Evolutionary conservation across 768 basidiomycete species (phyloP).

Genomic region (Thelephora ganbajun): DNA sequence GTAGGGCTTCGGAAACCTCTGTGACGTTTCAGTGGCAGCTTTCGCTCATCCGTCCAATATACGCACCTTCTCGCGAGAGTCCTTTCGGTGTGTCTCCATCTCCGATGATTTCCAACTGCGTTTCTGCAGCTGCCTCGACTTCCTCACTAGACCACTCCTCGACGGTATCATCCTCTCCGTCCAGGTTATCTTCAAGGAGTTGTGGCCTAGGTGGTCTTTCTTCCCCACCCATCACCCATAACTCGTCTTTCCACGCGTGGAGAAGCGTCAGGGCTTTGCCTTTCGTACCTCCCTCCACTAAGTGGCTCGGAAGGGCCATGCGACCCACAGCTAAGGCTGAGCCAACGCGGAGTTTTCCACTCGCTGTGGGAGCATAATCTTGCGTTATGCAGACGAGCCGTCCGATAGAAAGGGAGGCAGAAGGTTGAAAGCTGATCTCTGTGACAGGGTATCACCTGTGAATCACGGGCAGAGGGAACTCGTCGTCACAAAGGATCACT

Average conservation of each 20-base stretch:
- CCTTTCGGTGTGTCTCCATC: too few relatives aligned
- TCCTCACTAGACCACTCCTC: conserved; percentile 6
- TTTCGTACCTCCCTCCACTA: conserved; percentile 42
- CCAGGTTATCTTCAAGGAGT: conserved; percentile 1
- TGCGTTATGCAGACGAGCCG: conserved; percentile 54
- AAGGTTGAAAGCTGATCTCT: conserved; percentile 47
- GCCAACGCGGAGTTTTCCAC: conserved; percentile 18
- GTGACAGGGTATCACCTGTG: conserved; percentile 8
- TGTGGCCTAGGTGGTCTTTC: conserved; percentile 33
- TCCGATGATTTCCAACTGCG: neutral
- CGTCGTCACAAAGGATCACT: too few relatives aligned
- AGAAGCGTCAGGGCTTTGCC: conserved; percentile 66
- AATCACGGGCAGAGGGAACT: too few relatives aligned
- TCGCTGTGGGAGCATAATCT: conserved; percentile 22
- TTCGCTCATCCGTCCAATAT: too few relatives aligned
- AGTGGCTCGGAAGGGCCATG: conserved; percentile 45
- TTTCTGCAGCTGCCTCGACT: conserved; percentile 6
- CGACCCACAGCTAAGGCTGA: conserved; percentile 65
- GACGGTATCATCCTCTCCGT: conserved; percentile 1
- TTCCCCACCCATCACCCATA: conserved; percentile 64
- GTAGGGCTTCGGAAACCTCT: conserved; percentile 49
- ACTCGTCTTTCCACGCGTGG: conserved; percentile 65
- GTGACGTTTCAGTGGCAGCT: too few relatives aligned
- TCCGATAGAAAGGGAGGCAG: conserved; percentile 25
- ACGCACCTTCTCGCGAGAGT: too few relatives aligned